Base-by-base conservation (phyloP, 2,329 filamentous ascomycete genomes). In the Clonostachys rosea region DNA sequence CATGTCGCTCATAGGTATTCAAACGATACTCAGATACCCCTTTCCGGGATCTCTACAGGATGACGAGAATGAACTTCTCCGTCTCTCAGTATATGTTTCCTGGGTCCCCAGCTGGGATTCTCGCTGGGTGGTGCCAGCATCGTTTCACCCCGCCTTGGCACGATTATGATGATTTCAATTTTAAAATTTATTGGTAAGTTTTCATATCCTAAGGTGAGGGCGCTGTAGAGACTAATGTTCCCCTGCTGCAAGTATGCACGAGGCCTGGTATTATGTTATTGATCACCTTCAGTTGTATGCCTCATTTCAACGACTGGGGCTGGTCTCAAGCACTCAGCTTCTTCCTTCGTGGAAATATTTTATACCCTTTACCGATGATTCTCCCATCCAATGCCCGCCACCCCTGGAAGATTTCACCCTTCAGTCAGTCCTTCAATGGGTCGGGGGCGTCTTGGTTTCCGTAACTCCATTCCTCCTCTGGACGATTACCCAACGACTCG, bases 231-330 rank as follows among this genome's bases (percentile, higher is more conserved):
- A 39, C 36, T 18, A 39, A 18, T 39, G 36, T 18, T 39, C 5
- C 14, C 8, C 35, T 16, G 24, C 16, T 6, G 9, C 13, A 24
- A 69, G 66, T 14, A 20, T 60, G 5, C 54, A 60, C 14, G 56
- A 63, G n/a, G 36, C 58, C 12, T 68, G 67, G 64, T 58, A 56
- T 3, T 76, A 79, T 50, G 41, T 78, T 5, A 66, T 67, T 36
- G 64, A 74, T 9, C 78, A 82, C 51, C 54, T 82, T 2, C 73
- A 79, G 45, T 57, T 79, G 5, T 79, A 71, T 51, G 63, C 72
- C n/a, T 71, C 73, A 18, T 60, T 82, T 41, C 78, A 82, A 52
- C 68, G 75, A 43, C 61, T 78, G 8, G 73, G 73, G 7, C 59
- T 83, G 13, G 61, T 75, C 40, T 61, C 75, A 0, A 58, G 63